Conservation (phyloP, 768 basidiomycete genomes). For the Nidularia sp. region DNA sequence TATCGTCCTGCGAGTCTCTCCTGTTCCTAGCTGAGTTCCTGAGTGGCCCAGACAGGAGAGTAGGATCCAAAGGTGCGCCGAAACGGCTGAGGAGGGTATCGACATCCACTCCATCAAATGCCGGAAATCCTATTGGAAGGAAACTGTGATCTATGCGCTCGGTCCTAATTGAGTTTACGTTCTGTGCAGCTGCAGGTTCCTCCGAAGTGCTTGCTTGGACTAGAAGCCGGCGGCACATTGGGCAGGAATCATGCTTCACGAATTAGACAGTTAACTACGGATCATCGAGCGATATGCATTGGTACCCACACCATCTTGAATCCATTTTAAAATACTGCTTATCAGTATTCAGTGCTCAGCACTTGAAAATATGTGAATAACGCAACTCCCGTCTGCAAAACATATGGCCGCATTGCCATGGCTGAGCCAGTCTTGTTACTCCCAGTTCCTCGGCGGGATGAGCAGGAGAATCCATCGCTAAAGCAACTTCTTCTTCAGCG, state of each 20-base stretch:
- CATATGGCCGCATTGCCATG: slow-evolving; percentile 61
- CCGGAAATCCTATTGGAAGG: too few relatives aligned
- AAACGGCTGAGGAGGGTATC: too few relatives aligned
- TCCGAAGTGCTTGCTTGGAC: slow-evolving; percentile 14
- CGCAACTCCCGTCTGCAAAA: slow-evolving; percentile 77
- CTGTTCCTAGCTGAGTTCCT: neutral
- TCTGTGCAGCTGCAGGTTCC: neutral
- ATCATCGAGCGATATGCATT: neutral
- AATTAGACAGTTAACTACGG: slow-evolving; percentile 2
- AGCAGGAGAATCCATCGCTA: slow-evolving; percentile 77
- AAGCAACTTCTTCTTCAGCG: slow-evolving; percentile 70
- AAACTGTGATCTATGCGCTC: too few relatives aligned
- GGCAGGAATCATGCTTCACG: slow-evolving; percentile 58
- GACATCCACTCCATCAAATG: too few relatives aligned
- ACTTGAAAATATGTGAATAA: too few relatives aligned
- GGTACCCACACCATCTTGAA: slow-evolving; percentile 47
- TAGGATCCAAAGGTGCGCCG: too few relatives aligned
- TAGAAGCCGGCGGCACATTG: slow-evolving; percentile 55
- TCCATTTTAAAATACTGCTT: slow-evolving; percentile 65
- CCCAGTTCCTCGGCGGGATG: slow-evolving; percentile 67
- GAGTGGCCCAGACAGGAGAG: too few relatives aligned
- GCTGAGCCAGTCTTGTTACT: slow-evolving; percentile 53
- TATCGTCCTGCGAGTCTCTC: slow-evolving; percentile 13
- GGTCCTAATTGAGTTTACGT: too few relatives aligned
- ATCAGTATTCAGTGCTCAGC: too few relatives aligned